These are phyloP conservation scores for Pichia phayaonensis DNA, from an alignment of 805 yeast species.

Conservation along the genomic window DNA sequence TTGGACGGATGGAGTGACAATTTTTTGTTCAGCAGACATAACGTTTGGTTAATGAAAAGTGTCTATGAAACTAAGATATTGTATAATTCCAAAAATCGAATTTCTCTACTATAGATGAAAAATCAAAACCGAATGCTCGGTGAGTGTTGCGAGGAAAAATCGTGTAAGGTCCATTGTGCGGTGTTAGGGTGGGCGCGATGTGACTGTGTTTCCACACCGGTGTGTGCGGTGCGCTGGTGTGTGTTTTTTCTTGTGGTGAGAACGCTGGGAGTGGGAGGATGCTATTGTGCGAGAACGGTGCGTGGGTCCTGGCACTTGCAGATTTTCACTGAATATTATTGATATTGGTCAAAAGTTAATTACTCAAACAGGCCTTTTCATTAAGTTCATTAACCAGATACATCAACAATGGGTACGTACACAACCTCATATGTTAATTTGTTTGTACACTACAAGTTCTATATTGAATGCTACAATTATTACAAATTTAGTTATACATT, in stretches of 20 bases:
- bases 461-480: background rate
- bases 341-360: background rate
- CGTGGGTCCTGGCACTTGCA: background rate
- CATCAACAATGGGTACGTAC: slow-evolving; percentile 14
- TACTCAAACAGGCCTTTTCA: background rate
- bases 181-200: slow-evolving; percentile 1
- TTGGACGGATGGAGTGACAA: slow-evolving; percentile 65
- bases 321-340: background rate
- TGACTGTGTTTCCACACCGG: background rate
- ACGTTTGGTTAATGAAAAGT: slow-evolving; percentile 3
- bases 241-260: background rate
- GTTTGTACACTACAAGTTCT: background rate
- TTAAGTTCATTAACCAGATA: slow-evolving; percentile 1
- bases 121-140: background rate
- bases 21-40: slow-evolving; percentile 34
- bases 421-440: background rate
- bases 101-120: background rate
- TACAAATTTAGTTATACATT: background rate
- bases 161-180: background rate
- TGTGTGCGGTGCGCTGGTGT: slow-evolving; percentile 1
- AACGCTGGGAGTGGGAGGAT: background rate
- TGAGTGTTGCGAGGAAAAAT: background rate
- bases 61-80: background rate
- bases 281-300: background rate
- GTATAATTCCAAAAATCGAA: background rate